Conservation (phyloP, 1,284 basidiomycete species). For the Trichosporon coremiiforme region DNA sequence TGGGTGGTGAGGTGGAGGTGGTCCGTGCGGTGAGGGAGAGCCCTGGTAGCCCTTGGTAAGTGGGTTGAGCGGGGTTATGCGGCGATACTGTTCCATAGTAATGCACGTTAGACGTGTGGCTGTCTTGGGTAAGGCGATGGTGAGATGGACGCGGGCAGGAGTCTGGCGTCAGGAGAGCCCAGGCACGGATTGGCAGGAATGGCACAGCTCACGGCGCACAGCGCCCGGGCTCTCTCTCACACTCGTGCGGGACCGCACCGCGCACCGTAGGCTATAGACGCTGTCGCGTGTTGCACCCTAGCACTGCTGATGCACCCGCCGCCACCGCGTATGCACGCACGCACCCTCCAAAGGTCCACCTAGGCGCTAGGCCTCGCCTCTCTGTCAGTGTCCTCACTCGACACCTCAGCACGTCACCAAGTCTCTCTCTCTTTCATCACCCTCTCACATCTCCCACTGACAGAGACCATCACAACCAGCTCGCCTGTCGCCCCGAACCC, state of each 20-base stretch:
- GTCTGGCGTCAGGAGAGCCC: neutral
- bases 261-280: neutral
- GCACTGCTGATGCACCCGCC: conserved; percentile 4
- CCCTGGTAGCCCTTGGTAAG: neutral
- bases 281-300: neutral
- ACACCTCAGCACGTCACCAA: neutral
- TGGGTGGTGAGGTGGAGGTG: neutral
- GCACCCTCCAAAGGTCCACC: neutral
- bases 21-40: neutral
- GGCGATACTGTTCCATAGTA: neutral
- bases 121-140: neutral
- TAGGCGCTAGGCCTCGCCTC: neutral
- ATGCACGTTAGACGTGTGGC: neutral
- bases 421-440: neutral
- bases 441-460: neutral
- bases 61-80: conserved; percentile 27
- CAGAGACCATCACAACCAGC: neutral
- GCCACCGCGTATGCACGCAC: conserved; percentile 19
- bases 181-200: too few species aligned
- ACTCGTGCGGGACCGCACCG: too few species aligned
- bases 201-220: too few species aligned
- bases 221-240: neutral
- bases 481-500: neutral
- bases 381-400: neutral
- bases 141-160: neutral